Evolutionary conservation across 2,329 filamentous ascomycete genomes (phyloP), one percentile per base, ranked within the genome.

Genomic region (Penicillium carneum): DNA sequence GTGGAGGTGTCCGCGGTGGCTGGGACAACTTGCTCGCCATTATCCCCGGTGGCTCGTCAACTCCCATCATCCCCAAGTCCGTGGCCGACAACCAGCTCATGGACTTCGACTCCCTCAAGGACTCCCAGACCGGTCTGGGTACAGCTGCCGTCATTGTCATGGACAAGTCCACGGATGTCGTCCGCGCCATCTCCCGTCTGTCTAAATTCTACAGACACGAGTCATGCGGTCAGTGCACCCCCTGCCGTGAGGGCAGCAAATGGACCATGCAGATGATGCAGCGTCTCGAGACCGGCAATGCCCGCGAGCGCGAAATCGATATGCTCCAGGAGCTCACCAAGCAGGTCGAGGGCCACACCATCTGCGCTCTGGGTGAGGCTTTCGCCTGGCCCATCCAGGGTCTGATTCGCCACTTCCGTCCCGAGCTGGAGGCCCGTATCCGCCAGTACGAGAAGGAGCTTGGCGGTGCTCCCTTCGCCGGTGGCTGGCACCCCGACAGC

Each of bases 241-340:
- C 95, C n/a, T 99, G 95, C 86, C 91, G 95, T 77, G 95, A 99
- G 83, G 95, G 95, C 69, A 96, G 90, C 84, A 97, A 96, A 84
- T 99, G 95, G 95, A 97, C 94, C 11, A 91, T 96, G 81, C 93
- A 99, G 84, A 98, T 99, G 80, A 98, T 99, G 95, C 84, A 90
- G 80, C 90, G 95, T 59, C 96, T 99, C 72, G 93, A 96, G 84
- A 90, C 91, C 79, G 95, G 95, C 62, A 88, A 92, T 80, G 95
- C 91, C 63, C 88, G 91, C 65, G 88, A 90, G 79, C 87, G 95
- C 63, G 95, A 99, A 82, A 99, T 99, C 77, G 95, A 99, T 79
- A 99, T 99, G 95, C 87, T 99, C 69, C 95, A 97, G 83, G 95
- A 99, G 84, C 83, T 99, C 71, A 99, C 95, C 66, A 99, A 99